Base-by-base conservation (phyloP, 2,329 filamentous ascomycete species). In the Metarhizium sp. region DNA sequence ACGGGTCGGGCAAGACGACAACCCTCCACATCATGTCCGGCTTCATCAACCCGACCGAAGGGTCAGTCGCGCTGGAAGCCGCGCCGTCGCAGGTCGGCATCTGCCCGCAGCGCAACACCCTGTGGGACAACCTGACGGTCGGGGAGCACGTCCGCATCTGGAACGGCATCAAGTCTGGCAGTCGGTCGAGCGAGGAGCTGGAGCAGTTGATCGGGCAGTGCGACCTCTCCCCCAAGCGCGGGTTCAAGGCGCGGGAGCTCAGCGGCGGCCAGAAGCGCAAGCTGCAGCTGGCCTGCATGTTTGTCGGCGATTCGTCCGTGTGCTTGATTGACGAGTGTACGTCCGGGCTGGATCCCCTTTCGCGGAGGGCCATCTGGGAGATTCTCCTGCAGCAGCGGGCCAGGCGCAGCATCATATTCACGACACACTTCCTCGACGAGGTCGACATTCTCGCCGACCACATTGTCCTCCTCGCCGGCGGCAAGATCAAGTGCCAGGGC, bases 271-370 rank as follows among this genome's bases (percentile, higher is more conserved):
- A 88, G 65, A 87, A 87, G 70, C 74, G 85, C 34, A 88, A 87
- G 64, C 74, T 87, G 4, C 85, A 88, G 65, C 71, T 88, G 6
- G 84, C 83, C 0, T 85, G 86, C 74, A 87, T 87, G 84, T 83
- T 88, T 61, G 84, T 82, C 1, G 85, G 85, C 47, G 82, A 82
- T 10, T 82, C 80, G 14, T 77, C 76, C n/a, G 75, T 88, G 2
- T 88, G 85, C 63, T 80, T 83, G 58, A 77, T 88, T 29, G 85
- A 88, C 61, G 85, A 88, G 63, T 84, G 86, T n/a, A 85, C 81
- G 0, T 84, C 81, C 38, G 85, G 85, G 6, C 69, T 88, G 20
- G 85, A 88, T 64, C 84, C 85, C 1, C 71, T 88, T 1, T 85
- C 82, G 1, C 74, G 85, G 50, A 71, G 84, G 30, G 85, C 84